Percentiles rank a stretch among this genome's conserved stretches.
These are phyloP conservation scores for Lichtheimia ramosa DNA, from an alignment of 371 early-diverging fungal genomes.

Conservation along the genomic window DNA sequence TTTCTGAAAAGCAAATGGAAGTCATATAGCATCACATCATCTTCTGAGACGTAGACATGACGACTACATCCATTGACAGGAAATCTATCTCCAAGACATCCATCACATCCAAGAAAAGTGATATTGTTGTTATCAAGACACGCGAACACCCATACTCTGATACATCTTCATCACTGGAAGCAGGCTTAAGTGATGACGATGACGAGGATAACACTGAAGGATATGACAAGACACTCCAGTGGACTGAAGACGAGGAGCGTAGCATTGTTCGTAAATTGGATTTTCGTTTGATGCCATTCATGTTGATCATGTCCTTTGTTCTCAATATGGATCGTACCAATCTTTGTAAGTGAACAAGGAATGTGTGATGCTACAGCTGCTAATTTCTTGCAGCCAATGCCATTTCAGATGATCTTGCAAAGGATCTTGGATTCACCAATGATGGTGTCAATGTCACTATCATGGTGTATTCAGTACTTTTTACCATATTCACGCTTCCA, in stretches of 20 bases:
- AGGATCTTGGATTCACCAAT: slow-evolving; percentile 39
- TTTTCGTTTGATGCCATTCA: slow-evolving; percentile 31
- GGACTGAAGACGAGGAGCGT: slow-evolving; percentile 36
- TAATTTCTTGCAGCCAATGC: slow-evolving; percentile 34
- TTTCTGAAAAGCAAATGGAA: too few species aligned
- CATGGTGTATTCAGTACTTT: slow-evolving; percentile 31
- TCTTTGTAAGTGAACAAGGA: slow-evolving; percentile 31
- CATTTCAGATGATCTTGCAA: slow-evolving; percentile 39
- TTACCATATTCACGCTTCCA: slow-evolving; percentile 40
- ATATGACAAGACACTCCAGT: slow-evolving; percentile 26
- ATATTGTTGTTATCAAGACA: too few species aligned
- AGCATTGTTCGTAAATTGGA: slow-evolving; percentile 29
- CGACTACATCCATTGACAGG: too few species aligned
- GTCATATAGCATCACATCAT: too few species aligned
- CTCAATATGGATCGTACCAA: slow-evolving; percentile 52
- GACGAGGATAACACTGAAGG: slow-evolving; percentile 4
- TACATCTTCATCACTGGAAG: too few species aligned
- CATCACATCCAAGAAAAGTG: too few species aligned
- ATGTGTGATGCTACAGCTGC: not conserved
- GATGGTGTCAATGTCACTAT: slow-evolving; percentile 38
- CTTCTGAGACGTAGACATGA: too few species aligned
- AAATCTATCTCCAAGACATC: too few species aligned
- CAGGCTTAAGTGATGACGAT: too few species aligned
- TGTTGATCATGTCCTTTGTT: slow-evolving; percentile 39
- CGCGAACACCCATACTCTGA: too few species aligned